Percentiles rank a stretch among this genome's conserved stretches.
Conservation (phyloP, 768 basidiomycete species). For the Neoboletus magnificus region DNA sequence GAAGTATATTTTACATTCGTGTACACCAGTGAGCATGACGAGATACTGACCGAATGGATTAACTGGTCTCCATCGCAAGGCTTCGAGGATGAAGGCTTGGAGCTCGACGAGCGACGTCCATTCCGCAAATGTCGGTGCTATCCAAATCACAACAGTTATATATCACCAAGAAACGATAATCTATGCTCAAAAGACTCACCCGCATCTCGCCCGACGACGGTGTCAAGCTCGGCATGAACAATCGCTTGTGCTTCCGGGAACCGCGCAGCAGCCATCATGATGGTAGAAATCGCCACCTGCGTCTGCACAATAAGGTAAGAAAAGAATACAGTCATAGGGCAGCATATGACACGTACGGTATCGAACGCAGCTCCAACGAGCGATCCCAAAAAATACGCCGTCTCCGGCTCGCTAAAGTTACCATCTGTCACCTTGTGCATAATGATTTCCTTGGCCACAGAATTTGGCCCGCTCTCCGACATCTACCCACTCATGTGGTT, state of each 20-base stretch:
- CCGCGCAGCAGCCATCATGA: conserved; percentile 38
- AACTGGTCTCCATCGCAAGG: conserved; percentile 39
- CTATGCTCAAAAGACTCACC: conserved; percentile 21
- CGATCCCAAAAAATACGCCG: conserved; percentile 56
- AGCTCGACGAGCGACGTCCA: conserved; percentile 32
- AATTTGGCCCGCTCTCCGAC: conserved; percentile 10
- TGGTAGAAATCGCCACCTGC: conserved; percentile 24
- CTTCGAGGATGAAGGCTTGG: conserved; percentile 38
- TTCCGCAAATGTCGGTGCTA: conserved; percentile 40
- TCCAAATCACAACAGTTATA: background rate
- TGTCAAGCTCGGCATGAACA: conserved; percentile 38
- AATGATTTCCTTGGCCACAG: conserved; percentile 54
- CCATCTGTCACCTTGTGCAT: conserved; percentile 44
- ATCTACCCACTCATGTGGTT: conserved; percentile 1
- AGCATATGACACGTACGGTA: conserved; percentile 33
- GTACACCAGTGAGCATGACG: background rate
- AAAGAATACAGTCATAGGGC: background rate
- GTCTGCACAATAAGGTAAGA: conserved; percentile 12
- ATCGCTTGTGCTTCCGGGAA: conserved; percentile 33
- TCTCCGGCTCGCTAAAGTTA: conserved; percentile 49
- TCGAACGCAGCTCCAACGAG: conserved; percentile 62
- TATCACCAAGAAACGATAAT: background rate
- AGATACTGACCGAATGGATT: conserved; percentile 26
- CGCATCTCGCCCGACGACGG: conserved; percentile 34
- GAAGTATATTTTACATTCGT: background rate